Evolutionary conservation across 148 eudicot genomes (phyloP).

Genomic region (Silene latifolia): DNA sequence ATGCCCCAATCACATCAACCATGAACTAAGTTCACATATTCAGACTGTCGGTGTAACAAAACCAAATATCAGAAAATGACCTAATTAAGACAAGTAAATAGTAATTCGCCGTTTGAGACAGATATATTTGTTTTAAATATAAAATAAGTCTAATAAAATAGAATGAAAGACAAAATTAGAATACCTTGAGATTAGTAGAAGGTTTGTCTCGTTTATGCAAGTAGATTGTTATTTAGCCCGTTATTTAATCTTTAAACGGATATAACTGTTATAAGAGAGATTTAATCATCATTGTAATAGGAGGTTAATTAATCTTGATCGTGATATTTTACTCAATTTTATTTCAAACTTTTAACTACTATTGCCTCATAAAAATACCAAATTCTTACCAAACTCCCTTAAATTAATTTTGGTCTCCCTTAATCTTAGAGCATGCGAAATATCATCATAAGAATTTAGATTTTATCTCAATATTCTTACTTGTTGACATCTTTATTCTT

Average conservation of each 20-base stretch:
- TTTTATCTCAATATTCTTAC: slow-evolving; percentile 10
- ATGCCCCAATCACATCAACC: slow-evolving; percentile 3
- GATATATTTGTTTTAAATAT: too few relatives aligned
- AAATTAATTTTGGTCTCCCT: slow-evolving; percentile 8
- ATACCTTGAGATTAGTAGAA: too few relatives aligned
- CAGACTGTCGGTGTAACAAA: slow-evolving; percentile 24
- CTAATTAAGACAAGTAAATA: not conserved
- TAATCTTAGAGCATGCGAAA: slow-evolving; percentile 9
- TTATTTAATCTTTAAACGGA: too few relatives aligned
- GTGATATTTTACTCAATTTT: slow-evolving; percentile 7
- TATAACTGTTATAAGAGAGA: too few relatives aligned
- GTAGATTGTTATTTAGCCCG: too few relatives aligned
- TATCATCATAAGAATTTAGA: not conserved
- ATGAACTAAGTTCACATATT: slow-evolving; percentile 9
- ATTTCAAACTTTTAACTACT: slow-evolving; percentile 6
- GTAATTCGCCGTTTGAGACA: not conserved
- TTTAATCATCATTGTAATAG: not conserved
- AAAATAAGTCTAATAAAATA: too few relatives aligned
- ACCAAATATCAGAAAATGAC: not conserved
- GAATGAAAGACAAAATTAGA: too few relatives aligned
- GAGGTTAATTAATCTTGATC: not conserved
- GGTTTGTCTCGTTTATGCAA: too few relatives aligned
- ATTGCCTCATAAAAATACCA: slow-evolving; percentile 14
- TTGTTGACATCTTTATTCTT: slow-evolving; percentile 39
- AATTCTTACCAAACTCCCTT: slow-evolving; percentile 26